phyloP scores from a whole-genome alignment of 176 grass and related monocot genomes.

The Hordeum marinum region DNA sequence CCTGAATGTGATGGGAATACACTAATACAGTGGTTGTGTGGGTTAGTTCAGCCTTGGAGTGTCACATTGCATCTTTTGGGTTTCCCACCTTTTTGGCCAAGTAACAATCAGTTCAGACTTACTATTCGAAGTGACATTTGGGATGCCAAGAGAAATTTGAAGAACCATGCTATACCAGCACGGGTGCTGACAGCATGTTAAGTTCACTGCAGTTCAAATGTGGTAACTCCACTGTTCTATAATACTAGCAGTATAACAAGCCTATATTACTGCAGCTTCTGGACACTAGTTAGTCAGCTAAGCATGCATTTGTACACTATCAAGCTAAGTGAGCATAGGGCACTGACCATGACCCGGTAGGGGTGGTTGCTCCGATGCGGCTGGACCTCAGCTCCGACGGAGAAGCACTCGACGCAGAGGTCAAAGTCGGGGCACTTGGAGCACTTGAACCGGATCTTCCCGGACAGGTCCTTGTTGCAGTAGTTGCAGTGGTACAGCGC shows the following conservation, averaged over 20 bases:
- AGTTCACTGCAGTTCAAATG: neutral
- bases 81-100: neutral
- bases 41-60: neutral
- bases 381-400: constrained; percentile 85
- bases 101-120: neutral
- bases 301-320: neutral
- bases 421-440: constrained; percentile 97
- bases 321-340: neutral
- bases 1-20: neutral
- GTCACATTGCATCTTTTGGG: neutral
- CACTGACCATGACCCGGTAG: constrained; percentile 93
- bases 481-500: constrained; percentile 98
- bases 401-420: constrained; percentile 97
- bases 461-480: constrained; percentile 98
- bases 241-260: neutral
- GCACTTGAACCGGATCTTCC: constrained; percentile 98
- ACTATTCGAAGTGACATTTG: neutral
- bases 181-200: neutral
- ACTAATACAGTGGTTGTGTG: neutral
- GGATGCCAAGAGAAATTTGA: neutral
- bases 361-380: constrained; percentile 88
- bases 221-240: neutral
- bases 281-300: neutral
- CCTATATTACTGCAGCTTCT: neutral
- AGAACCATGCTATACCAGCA: neutral